A percentile compares a stretch with the other conserved stretches of the same genome.
Conservation (phyloP, 768 basidiomycete genomes). For the Agaricus bisporus region DNA sequence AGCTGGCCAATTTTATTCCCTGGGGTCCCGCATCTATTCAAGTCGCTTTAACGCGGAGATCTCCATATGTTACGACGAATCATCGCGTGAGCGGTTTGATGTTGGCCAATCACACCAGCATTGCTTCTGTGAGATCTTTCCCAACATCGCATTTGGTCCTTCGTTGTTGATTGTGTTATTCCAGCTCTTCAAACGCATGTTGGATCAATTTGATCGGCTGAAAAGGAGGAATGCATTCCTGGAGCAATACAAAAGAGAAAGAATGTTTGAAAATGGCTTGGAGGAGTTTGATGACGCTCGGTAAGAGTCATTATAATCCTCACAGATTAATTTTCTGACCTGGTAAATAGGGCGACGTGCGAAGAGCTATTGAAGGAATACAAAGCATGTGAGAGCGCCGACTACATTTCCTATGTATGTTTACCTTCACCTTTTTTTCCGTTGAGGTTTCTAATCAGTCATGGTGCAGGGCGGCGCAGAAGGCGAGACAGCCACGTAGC, state of each 20-base stretch:
- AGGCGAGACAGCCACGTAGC: slow-evolving; percentile 7
- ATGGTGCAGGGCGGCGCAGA: slow-evolving; percentile 11
- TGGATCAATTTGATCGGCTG: slow-evolving; percentile 90
- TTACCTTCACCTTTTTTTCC: not conserved
- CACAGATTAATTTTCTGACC: not conserved
- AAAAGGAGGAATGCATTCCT: slow-evolving; percentile 88
- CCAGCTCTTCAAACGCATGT: slow-evolving; percentile 91
- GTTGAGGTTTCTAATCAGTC: not conserved
- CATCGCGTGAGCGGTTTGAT: slow-evolving; percentile 97
- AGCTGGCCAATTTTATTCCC: slow-evolving; percentile 96
- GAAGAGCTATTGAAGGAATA: slow-evolving; percentile 91
- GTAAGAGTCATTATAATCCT: slow-evolving; percentile 33
- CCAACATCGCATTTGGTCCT: not conserved
- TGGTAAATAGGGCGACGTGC: slow-evolving; percentile 60
- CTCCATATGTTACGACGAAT: slow-evolving; percentile 81
- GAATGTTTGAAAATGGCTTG: slow-evolving; percentile 87
- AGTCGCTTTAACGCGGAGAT: slow-evolving; percentile 88
- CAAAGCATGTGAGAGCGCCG: slow-evolving; percentile 90
- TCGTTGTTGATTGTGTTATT: not conserved
- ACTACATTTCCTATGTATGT: slow-evolving; percentile 86
- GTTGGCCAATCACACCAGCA: slow-evolving; percentile 99
- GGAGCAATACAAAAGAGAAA: slow-evolving; percentile 97
- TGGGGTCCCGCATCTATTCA: slow-evolving; percentile 99
- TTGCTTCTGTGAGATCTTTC: slow-evolving; percentile 67
- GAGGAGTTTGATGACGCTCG: slow-evolving; percentile 98